Evolutionary conservation across 345 rosid genomes (phyloP).

Genomic region (Clausena lansium): DNA sequence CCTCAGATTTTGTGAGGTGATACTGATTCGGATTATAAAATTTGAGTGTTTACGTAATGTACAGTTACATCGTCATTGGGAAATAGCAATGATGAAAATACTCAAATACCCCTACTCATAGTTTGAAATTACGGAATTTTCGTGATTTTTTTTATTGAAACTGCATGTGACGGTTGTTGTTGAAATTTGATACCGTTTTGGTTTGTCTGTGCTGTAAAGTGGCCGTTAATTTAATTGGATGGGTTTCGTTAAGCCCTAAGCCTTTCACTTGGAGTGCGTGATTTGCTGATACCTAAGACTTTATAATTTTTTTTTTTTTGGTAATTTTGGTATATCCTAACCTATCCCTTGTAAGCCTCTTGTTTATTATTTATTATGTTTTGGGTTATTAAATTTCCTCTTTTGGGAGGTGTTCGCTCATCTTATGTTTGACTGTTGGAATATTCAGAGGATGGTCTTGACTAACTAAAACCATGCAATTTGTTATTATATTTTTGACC

Average conservation of each 20-base stretch:
- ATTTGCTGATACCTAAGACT: not conserved
- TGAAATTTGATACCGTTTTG: not conserved
- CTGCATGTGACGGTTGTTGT: slow-evolving; percentile 19
- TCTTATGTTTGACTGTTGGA: slow-evolving; percentile 12
- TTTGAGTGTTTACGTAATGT: not conserved
- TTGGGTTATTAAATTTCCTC: not conserved
- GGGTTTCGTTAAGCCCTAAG: no score
- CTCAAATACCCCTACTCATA: not conserved
- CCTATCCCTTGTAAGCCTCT: not conserved
- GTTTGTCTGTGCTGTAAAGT: slow-evolving; percentile 3
- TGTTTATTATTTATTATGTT: not conserved
- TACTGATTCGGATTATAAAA: not conserved
- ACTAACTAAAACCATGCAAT: not conserved
- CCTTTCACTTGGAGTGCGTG: slow-evolving; percentile 26
- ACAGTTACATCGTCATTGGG: not conserved
- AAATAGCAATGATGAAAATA: not conserved
- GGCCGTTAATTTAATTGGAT: not conserved
- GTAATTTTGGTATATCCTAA: not conserved
- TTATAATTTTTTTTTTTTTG: not conserved
- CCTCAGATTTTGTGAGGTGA: slow-evolving; percentile 8
- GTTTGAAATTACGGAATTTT: not conserved
- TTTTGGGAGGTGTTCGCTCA: not conserved
- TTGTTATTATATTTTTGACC: not conserved
- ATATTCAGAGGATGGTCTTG: not conserved
- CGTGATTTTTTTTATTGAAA: not conserved